Evolutionary conservation across 1,284 basidiomycete genomes (phyloP), one percentile per base, ranked within the genome.

Genomic region (Apiotrichum veenhuisii): DNA sequence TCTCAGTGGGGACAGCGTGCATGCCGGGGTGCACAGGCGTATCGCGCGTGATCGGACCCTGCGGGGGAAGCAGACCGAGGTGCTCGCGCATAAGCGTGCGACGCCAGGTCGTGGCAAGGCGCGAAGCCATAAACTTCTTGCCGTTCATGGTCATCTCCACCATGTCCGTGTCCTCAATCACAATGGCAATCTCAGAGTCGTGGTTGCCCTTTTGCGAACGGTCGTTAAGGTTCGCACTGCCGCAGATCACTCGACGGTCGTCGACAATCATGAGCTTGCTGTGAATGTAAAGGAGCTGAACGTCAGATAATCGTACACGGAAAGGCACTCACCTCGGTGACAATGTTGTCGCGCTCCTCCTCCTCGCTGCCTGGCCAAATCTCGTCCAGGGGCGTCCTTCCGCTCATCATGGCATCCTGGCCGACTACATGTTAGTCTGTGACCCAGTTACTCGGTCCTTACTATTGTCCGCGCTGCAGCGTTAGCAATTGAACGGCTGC

Each of bases 141-240:
- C 90, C 91, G 65, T 91, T 80, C 92, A 96, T 95, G 5, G 72
- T 81, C 10, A 85, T 83, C 52, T 84, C 81, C 51, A 97, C 81
- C 78, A 85, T 79, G 54, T 95, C 90, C 2, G 81, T 78, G 68
- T 97, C 93, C 75, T 96, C 73, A 26, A 95, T 87, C 18, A 96
- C 85, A 8, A 94, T 77, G 1, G 89, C 89, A 64, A 96, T 95
- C 77, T 97, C 93, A 1, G 89, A 92, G 74, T 96, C 93, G 36
- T 91, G 89, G 67, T 94, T 85, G 30, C 93, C 92, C 82, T 87
- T 66, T 42, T 72, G 69, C 59, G 57, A 68, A 46, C 73, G 62
- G 58, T 74, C 71, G 67, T 96, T 96, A 65, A 95, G 77, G 72
- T 96, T 77, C 37, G 76, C 72, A 55, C 68, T 72, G 18, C 76